Base-by-base conservation (phyloP, 805 yeast genomes). In the Jamesozyma rosinii region DNA sequence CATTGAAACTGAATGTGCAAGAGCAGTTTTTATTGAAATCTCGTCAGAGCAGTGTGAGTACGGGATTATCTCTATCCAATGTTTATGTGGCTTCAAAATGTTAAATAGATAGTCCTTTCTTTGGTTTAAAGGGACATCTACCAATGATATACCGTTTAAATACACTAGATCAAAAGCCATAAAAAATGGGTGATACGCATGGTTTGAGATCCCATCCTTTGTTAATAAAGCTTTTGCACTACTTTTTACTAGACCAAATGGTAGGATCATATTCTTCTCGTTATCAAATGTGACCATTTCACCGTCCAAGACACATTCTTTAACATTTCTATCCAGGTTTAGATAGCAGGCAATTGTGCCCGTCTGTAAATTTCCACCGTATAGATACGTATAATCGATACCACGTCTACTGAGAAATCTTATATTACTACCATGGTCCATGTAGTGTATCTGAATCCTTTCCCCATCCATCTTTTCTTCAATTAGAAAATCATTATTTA, bases 381-480 rank as follows among this genome's bases (percentile, higher is more conserved):
- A 89, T 11, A 80, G 63, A 43, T 72, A 61, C 0, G 94, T 77
- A 54, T 78, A 85, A 52, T 88, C 95, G 41, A 76, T 77, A 8
- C 83, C 83, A 38, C 78, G 72, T 51, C 95, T 70, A 41, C 85
- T 78, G 55, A 54, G 40, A 64, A 64, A 61, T 36, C 51, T 55
- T n/a, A 60, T 53, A 29, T 45, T 46, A 32, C 54, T 52, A 10
- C 74, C 80, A 45, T 57, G 57, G 8, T 75, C 64, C 35, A 67
- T 59, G 65, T 78, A 76, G 58, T 90, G 98, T 37, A 88, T 50
- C 42, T 85, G 80, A 52, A 86, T 77, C 50, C 98, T 66, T 60
- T 90, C 97, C 2, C 97, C 98, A 61, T 90, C 97, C 65, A 88
- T 73, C 58, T 90, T 90, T 58, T 90, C 97, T 55, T 90, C 97